phyloP scores from a whole-genome alignment of 2,329 filamentous ascomycete species.

The Alternaria arbusti region DNA sequence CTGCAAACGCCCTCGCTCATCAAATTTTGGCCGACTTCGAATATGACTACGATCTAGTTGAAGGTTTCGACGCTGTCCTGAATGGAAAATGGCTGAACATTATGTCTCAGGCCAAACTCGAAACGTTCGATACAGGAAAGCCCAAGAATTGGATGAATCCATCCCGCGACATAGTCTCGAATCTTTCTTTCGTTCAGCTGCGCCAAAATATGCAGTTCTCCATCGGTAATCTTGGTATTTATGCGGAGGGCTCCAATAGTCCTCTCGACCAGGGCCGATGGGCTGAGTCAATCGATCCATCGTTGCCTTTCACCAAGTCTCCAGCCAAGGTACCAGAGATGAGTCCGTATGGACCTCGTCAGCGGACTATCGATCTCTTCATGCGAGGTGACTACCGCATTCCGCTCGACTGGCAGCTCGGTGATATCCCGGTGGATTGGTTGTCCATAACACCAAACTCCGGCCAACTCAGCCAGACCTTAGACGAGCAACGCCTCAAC shows the following conservation, averaged over 20 bases:
- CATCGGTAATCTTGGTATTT: constrained; percentile 23
- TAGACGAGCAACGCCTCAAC: constrained; percentile 24
- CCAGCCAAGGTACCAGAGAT: constrained; percentile 14
- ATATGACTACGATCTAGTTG: constrained; percentile 28
- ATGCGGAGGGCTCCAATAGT: constrained; percentile 21
- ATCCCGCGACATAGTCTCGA: constrained; percentile 68
- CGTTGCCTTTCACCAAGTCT: constrained; percentile 60
- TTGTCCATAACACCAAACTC: constrained; percentile 18
- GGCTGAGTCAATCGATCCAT: constrained; percentile 59
- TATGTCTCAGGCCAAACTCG: constrained; percentile 29
- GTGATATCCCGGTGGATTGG: constrained; percentile 21
- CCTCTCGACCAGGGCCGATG: constrained; percentile 50
- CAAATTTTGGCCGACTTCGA: constrained; percentile 28
- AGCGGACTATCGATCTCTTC: constrained; percentile 20
- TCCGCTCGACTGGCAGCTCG: constrained; percentile 22
- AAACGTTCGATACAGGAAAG: constrained; percentile 50
- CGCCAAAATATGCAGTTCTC: constrained; percentile 26
- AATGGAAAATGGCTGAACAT: constrained; percentile 41
- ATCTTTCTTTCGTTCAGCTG: constrained; percentile 62
- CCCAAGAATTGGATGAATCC: constrained; percentile 65
- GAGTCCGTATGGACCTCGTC: constrained; percentile 23
- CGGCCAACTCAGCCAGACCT: constrained; percentile 9
- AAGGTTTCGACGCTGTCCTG: constrained; percentile 31
- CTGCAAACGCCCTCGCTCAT: constrained; percentile 29
- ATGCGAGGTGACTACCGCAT: constrained; percentile 26